Base-by-base conservation (phyloP, 2,329 filamentous ascomycete genomes). In the Dothideomycetes sp. region DNA sequence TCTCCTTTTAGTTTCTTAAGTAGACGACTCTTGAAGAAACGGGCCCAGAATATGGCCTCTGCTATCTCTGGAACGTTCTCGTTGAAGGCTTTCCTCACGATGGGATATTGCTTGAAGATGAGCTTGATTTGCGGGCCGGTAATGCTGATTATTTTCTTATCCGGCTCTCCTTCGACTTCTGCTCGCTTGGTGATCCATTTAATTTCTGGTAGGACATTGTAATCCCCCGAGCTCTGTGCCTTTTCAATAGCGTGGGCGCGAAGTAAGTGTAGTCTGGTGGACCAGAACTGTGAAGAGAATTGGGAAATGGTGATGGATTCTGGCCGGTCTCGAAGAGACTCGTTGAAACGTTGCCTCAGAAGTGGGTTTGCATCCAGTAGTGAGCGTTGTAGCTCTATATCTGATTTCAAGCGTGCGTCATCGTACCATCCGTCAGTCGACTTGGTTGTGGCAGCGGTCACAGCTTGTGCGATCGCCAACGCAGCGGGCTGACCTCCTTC, bases 251-350 rank as follows among this genome's bases (percentile, higher is more conserved):
- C 88, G 63, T 95, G 84, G 0, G 89, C 83, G 10, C 91, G 82
- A 19, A 98, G 71, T 22, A 95, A 68, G 57, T 86, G 86, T 34
- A 88, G 75, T 34, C 93, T 75, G 2, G 86, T 85, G 1, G 86
- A 85, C 91, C 91, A 98, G 64, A 98, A 98, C 58, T 95, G 89
- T 1, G 78, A 70, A 49, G 89, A 87, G 59, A 96, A 94, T 33
- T 87, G 81, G 2, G 75, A 75, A 19, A 82, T 77, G 0, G 81
- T 81, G 45, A 96, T 81, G 2, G 82, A 79, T 5, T 89, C 82
- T 0, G 89, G 87, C 54, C 94, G 94, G 7, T 84, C 83, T 38
- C 75, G 72, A 36, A 87, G 68, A 0, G 86, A 83, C 54, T 94
- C 86, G 64, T 86, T 80, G 57, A 95, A 95, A 32, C 88, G 91